These are phyloP conservation scores for Grosmannia penicillata DNA, from an alignment of 2,329 filamentous ascomycete species.

Conservation along the genomic window DNA sequence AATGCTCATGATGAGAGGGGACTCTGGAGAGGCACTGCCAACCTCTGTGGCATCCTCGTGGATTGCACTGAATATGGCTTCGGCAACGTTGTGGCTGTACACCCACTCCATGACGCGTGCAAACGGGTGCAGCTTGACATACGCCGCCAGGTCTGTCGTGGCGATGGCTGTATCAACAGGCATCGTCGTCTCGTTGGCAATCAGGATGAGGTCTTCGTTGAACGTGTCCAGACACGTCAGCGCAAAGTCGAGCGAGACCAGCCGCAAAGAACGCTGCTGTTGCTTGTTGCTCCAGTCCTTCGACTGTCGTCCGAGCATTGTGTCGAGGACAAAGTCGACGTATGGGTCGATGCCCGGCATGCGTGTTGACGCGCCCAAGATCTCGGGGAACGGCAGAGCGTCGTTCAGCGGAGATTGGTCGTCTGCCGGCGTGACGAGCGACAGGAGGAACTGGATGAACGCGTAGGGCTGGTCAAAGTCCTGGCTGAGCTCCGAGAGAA, in stretches of 20 bases:
- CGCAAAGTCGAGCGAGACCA: slow-evolving; percentile 74
- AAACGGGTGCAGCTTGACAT: slow-evolving; percentile 83
- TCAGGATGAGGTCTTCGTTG: slow-evolving; percentile 82
- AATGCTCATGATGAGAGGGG: slow-evolving; percentile 67
- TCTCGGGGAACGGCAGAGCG: slow-evolving; percentile 72
- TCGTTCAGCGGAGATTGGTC: slow-evolving; percentile 53
- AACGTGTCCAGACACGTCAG: slow-evolving; percentile 67
- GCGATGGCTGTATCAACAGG: slow-evolving; percentile 61
- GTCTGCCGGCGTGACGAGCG: slow-evolving; percentile 52
- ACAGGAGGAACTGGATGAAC: slow-evolving; percentile 63
- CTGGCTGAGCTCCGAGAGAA: slow-evolving; percentile 59
- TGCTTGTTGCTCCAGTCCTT: slow-evolving; percentile 37
- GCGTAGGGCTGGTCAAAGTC: slow-evolving; percentile 77
- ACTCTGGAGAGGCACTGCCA: slow-evolving; percentile 57
- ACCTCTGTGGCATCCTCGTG: slow-evolving; percentile 64
- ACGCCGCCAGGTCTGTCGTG: slow-evolving; percentile 60
- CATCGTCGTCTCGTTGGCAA: slow-evolving; percentile 66
- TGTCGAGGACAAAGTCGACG: slow-evolving; percentile 76
- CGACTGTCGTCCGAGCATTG: slow-evolving; percentile 55
- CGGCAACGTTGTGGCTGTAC: slow-evolving; percentile 81
- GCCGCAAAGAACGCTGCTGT: slow-evolving; percentile 59
- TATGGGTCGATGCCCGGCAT: slow-evolving; percentile 79
- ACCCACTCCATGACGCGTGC: slow-evolving; percentile 95
- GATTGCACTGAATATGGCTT: slow-evolving; percentile 61
- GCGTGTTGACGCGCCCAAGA: slow-evolving; percentile 61